Base-by-base conservation (phyloP, 805 yeast species). In the Metschnikowia kofuensis region DNA sequence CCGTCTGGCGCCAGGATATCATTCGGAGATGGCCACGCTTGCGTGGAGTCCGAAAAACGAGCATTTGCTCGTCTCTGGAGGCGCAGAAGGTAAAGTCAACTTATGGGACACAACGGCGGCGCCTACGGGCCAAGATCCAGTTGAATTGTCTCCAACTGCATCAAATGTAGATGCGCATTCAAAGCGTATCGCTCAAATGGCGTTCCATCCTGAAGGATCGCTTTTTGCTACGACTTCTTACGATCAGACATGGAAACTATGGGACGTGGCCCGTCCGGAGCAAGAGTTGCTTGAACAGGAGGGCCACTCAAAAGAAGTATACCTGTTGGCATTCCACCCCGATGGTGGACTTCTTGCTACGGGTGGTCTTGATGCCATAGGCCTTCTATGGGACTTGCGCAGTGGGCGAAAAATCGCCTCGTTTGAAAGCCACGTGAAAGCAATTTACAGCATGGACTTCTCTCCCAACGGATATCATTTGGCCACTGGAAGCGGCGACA, bases 401-500 rank as follows among this genome's bases (percentile, higher is more conserved):
- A 74, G 85, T 0, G 98, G 97, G 4, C 74, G 79, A 47, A 72
- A 81, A 0, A 75, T 87, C 1, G 72, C 79, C 62, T 65, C 74
- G 9, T 64, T 89, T 4, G 71, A 75, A 29, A 87, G 87, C 1
- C 98, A 94, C 65, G 77, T 80, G 7, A 78, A 82, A 50, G 89
- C 88, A 0, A 79, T 92, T 0, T 82, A 87, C 63, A 69, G 84
- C 1, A 61, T 84, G 39, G 89, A 80, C 54, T 92, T 95, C 87
- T 74, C 91, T 4, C 75, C 78, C 1, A 84, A 87, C 65, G 96
- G 96, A 1, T 76, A 76, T 56, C 84, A 84, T 44, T 58, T 89
- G 4, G 90, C 90, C 2, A 84, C 92, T 0, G 97, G 91, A 2
- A 83, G 95, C 49, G 92, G 86, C 0, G 98, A 92, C 66, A 82